Percentiles rank a stretch among this genome's conserved stretches.
Evolutionary conservation across 2,329 filamentous ascomycete genomes (phyloP).

Genomic region (Cladorrhinum sp.): DNA sequence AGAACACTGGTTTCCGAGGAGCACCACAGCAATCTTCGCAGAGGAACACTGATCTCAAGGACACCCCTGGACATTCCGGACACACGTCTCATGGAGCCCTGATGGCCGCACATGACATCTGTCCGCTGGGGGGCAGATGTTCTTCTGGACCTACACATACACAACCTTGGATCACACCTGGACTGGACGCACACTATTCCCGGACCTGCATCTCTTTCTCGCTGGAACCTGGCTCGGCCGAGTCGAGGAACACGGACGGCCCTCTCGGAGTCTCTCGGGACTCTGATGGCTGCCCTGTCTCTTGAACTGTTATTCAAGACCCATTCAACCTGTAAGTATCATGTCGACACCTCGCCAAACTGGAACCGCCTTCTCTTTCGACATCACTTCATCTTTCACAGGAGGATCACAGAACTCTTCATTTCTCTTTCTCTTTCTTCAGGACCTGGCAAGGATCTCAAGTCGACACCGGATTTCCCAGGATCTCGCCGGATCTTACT

Average conservation of each 20-base stretch:
- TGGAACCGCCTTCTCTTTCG: background rate
- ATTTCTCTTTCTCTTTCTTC: background rate
- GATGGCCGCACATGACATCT: background rate
- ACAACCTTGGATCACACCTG: background rate
- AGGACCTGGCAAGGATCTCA: background rate
- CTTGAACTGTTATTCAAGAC: background rate
- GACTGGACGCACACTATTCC: background rate
- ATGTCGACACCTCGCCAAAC: background rate
- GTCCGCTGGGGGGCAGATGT: background rate
- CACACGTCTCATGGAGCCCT: background rate
- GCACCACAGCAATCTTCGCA: background rate
- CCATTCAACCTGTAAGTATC: background rate
- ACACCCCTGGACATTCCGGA: constrained; percentile 6
- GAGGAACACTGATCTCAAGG: background rate
- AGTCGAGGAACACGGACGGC: constrained; percentile 14
- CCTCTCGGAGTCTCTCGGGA: background rate
- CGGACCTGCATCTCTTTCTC: background rate
- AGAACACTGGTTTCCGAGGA: background rate
- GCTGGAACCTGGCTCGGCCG: constrained; percentile 19
- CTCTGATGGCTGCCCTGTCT: background rate
- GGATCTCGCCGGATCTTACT: background rate
- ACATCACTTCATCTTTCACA: background rate
- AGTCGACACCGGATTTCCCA: constrained; percentile 1
- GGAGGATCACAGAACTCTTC: constrained; percentile 6
- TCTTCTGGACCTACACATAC: background rate